Percentiles rank a stretch among this genome's conserved stretches.
Evolutionary conservation across 495 filamentous ascomycete genomes (phyloP).

Genomic region (Cairneyella variabilis): DNA sequence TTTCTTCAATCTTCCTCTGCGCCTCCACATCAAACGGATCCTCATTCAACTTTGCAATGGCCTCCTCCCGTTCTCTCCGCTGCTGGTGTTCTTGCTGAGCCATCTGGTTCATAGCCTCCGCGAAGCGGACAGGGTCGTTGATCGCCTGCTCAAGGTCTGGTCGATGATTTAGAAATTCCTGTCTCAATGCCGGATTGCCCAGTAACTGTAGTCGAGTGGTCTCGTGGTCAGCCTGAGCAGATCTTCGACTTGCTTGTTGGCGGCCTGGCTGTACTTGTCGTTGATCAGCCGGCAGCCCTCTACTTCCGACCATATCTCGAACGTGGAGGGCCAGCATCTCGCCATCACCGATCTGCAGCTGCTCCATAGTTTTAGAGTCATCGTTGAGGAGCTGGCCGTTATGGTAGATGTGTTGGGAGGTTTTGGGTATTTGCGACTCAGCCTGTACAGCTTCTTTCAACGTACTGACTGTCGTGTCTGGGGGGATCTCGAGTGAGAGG

Average conservation of each 20-base stretch:
- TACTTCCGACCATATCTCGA: slow-evolving; percentile 46
- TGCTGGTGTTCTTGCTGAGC: slow-evolving; percentile 63
- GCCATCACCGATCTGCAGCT: slow-evolving; percentile 79
- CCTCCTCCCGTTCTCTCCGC: slow-evolving; percentile 71
- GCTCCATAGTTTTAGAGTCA: slow-evolving; percentile 72
- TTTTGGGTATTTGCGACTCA: slow-evolving; percentile 48
- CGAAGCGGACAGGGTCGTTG: slow-evolving; percentile 75
- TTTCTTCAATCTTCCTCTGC: slow-evolving; percentile 91
- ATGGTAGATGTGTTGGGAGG: slow-evolving; percentile 74
- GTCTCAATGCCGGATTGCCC: slow-evolving; percentile 67
- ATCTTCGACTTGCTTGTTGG: slow-evolving; percentile 25
- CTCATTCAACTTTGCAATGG: slow-evolving; percentile 72
- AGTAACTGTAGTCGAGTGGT: slow-evolving; percentile 76
- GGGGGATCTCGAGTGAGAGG: slow-evolving; percentile 76
- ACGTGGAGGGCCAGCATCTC: slow-evolving; percentile 91
- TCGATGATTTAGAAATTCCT: slow-evolving; percentile 61
- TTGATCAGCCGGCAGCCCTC: slow-evolving; percentile 22
- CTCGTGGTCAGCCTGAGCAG: slow-evolving; percentile 63
- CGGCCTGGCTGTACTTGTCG: slow-evolving; percentile 22
- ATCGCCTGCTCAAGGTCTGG: slow-evolving; percentile 74
- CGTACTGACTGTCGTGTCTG: slow-evolving; percentile 78
- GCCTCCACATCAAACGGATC: slow-evolving; percentile 91
- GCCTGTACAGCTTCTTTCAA: slow-evolving; percentile 78
- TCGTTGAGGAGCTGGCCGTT: slow-evolving; percentile 80
- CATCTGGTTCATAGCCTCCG: slow-evolving; percentile 60